Percentiles rank a stretch among this genome's conserved stretches.
Evolutionary conservation across 306 rosid species (phyloP).

Genomic region (Erythrophleum fordii): DNA sequence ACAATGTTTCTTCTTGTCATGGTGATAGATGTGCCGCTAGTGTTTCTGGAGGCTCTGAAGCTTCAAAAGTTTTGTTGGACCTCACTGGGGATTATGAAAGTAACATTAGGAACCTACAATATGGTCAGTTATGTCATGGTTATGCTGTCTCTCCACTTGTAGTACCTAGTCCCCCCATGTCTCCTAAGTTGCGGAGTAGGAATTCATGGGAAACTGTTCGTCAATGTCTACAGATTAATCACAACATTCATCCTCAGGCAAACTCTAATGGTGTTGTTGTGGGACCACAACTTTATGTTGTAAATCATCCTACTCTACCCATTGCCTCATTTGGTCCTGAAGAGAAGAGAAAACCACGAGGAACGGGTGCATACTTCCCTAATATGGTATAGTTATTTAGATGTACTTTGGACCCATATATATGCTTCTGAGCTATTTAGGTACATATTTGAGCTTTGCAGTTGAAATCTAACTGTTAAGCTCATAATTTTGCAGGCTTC

Average conservation of each 20-base stretch:
- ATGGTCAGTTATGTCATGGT: constrained; percentile 58
- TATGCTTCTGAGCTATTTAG: constrained; percentile 19
- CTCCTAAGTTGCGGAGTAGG: constrained; percentile 54
- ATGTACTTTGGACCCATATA: constrained; percentile 2
- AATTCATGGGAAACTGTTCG: constrained; percentile 60
- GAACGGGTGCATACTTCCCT: constrained; percentile 84
- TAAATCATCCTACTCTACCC: constrained; percentile 51
- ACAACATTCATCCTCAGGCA: constrained; percentile 48
- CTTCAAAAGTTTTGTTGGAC: constrained; percentile 59
- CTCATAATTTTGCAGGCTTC: constrained; percentile 59
- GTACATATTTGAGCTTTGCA: neutral
- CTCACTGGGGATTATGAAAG: constrained; percentile 78
- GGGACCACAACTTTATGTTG: constrained; percentile 49
- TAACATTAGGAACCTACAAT: constrained; percentile 59
- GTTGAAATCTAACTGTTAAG: constrained; percentile 38
- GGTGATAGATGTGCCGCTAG: constrained; percentile 37
- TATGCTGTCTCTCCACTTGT: constrained; percentile 49
- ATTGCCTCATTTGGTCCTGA: constrained; percentile 51
- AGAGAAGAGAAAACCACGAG: constrained; percentile 66
- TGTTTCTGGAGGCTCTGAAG: constrained; percentile 48
- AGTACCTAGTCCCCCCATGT: constrained; percentile 63
- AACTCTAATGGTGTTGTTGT: constrained; percentile 51
- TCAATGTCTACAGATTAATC: constrained; percentile 50
- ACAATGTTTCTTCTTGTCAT: constrained; percentile 41
- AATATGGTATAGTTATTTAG: constrained; percentile 55